Base-by-base conservation (phyloP, 106 monocot species). In the Platanthera guangdongensis region DNA sequence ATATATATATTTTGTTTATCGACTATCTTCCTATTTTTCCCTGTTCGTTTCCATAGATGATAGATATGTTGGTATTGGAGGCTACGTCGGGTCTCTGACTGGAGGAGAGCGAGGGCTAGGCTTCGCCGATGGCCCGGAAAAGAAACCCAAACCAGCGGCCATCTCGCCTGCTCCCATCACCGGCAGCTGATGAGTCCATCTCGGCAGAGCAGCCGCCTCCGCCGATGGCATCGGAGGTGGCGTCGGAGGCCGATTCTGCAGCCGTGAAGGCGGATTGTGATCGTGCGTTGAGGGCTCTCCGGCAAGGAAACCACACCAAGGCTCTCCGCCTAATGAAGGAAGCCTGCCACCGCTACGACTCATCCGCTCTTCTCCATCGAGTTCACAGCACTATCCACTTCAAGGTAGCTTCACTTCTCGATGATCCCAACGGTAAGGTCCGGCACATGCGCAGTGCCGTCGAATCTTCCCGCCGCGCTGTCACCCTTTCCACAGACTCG, bases 291-390 rank as follows among this genome's bases (percentile, higher is more conserved):
- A 80, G 73, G 6, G 80, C 93, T 28, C 87, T 96, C 75, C 87
- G 91, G 14, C 88, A 89, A 4, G 93, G 96, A 21, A 93, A 87
- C 73, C 93, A 89, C 80, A 84, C 78, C 65, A 89, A 85, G 54
- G 85, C 93, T 39, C 78, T 89, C 4, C 78, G 91, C 5, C 52
- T 96, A 52, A 89, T 93, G 93, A 88, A 89, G 78, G 96, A 93
- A 7, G 87, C 87, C 3, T 60, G 65, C 47, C 78, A 57, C 2
- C 69, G 59, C 67, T 77, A 90, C 73, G 59, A 67, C 21, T 80
- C 83, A 0, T 84, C 85, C 30, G 86, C 83, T 5, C 81, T 95
- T 9, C 78, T 95, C 45, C 92, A 87, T 68, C 88, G 95, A 47
- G 92, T 88, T 32, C 78, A 87, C 68, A 93, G 88, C 49, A 93